Conservation (phyloP, 139 green algal species). For the Trebouxia sp. region DNA sequence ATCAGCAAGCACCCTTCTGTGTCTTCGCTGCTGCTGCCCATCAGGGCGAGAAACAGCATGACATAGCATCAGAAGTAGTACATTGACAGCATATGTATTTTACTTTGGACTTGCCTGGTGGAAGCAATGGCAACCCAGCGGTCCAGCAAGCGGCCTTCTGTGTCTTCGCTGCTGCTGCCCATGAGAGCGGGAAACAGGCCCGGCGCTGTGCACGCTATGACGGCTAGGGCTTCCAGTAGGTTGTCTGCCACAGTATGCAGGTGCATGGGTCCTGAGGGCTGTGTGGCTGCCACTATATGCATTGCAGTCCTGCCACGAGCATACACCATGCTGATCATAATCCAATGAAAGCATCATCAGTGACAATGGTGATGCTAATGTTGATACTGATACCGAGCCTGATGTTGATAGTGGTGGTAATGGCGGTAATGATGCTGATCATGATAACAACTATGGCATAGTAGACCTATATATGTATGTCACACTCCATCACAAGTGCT, state of each 20-base stretch:
- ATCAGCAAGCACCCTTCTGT: background rate
- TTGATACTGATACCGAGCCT: background rate
- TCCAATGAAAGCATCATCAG: too few species aligned
- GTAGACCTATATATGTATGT: too few species aligned
- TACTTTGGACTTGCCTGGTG: too few species aligned
- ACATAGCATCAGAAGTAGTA: too few species aligned
- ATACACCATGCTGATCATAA: too few species aligned
- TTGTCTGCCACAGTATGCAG: slow-evolving; percentile 12
- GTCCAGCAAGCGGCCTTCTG: slow-evolving; percentile 3
- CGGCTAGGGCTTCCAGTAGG: slow-evolving; percentile 13
- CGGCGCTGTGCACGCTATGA: background rate
- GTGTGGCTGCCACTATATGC: slow-evolving; percentile 5
- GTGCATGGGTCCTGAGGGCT: background rate
- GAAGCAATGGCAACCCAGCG: slow-evolving; percentile 24
- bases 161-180: background rate
- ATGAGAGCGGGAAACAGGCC: background rate
- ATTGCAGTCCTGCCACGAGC: slow-evolving; percentile 4
- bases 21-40: background rate
- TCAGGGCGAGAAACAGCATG: background rate
- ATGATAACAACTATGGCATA: too few species aligned
- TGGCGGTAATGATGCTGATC: too few species aligned
- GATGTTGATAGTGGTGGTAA: too few species aligned
- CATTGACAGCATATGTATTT: too few species aligned
- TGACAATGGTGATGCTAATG: background rate
- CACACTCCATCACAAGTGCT: too few species aligned